Evolutionary conservation across 345 rosid genomes (phyloP).

Genomic region (Litchi chinensis): DNA sequence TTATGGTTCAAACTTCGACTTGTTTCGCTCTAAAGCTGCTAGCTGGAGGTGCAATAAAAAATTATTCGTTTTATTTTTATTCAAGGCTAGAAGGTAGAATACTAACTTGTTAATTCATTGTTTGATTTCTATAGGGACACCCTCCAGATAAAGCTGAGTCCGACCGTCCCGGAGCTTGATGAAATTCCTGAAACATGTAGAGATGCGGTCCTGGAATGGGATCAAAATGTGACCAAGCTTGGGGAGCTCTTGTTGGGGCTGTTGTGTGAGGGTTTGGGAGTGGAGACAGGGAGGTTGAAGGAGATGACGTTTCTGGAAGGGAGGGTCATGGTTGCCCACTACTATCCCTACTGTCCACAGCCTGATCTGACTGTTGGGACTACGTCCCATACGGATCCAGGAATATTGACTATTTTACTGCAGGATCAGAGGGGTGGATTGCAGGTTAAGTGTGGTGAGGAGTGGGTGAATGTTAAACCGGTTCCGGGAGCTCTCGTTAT

Average conservation of each 20-base stretch:
- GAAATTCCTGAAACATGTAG: conserved; percentile 54
- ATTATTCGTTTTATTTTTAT: too few species aligned
- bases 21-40: background rate
- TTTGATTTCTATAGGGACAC: conserved; percentile 46
- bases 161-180: conserved; percentile 15
- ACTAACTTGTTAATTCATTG: background rate
- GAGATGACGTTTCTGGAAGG: conserved; percentile 39
- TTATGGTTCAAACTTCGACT: background rate
- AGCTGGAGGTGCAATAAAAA: background rate
- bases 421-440: conserved; percentile 53
- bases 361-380: conserved; percentile 56
- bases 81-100: too few species aligned
- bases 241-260: conserved; percentile 45
- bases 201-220: conserved; percentile 46
- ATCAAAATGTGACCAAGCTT: conserved; percentile 24
- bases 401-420: conserved; percentile 42
- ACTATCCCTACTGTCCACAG: conserved; percentile 58
- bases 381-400: conserved; percentile 52
- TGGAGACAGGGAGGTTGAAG: conserved; percentile 35
- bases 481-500: conserved; percentile 50
- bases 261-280: conserved; percentile 54
- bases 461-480: conserved; percentile 53
- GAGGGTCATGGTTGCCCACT: conserved; percentile 48
- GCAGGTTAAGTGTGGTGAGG: conserved; percentile 49
- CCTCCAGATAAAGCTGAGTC: conserved; percentile 38